Evolutionary conservation across 257 asterid genomes (phyloP).

Genomic region (Verbena officinalis): DNA sequence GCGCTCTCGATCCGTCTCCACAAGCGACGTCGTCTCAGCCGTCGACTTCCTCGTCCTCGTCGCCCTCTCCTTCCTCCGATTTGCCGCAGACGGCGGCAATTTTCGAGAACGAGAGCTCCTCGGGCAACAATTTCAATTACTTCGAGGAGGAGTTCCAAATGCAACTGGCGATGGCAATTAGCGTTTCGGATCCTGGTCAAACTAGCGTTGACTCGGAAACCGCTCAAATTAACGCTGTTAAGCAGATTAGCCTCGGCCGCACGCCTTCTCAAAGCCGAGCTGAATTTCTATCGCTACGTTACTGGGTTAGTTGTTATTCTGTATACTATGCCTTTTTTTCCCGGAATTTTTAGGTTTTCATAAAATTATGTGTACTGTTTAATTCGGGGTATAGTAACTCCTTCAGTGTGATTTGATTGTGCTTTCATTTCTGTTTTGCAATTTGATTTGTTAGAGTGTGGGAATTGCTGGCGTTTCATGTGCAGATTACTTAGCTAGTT

Average conservation of each 20-base stretch:
- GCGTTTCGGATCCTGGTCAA: constrained; percentile 77
- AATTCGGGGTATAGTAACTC: constrained; percentile 11
- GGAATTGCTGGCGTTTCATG: constrained; percentile 3
- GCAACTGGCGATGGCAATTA: constrained; percentile 89
- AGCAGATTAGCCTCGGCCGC: constrained; percentile 86
- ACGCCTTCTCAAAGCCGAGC: constrained; percentile 66
- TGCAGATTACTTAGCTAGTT: constrained; percentile 1
- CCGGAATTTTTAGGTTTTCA: not conserved
- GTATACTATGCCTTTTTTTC: not conserved
- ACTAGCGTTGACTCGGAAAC: constrained; percentile 70
- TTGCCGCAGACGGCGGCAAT: constrained; percentile 22
- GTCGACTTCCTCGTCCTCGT: constrained; percentile 35
- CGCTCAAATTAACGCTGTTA: constrained; percentile 82
- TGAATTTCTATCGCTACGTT: constrained; percentile 70
- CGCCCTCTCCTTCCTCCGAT: constrained; percentile 39
- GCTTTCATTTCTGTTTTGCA: constrained; percentile 10
- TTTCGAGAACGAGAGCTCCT: constrained; percentile 40
- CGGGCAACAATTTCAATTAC: constrained; percentile 46
- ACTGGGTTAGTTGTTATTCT: constrained; percentile 57
- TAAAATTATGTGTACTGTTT: constrained; percentile 18
- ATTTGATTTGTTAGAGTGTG: not conserved
- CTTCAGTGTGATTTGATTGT: too few relatives aligned
- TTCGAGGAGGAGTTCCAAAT: constrained; percentile 94
- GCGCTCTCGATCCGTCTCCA: constrained; percentile 42
- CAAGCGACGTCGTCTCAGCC: constrained; percentile 37